These are phyloP conservation scores for Candida arabinofermentans DNA, from an alignment of 805 yeast genomes.

Conservation along the genomic window DNA sequence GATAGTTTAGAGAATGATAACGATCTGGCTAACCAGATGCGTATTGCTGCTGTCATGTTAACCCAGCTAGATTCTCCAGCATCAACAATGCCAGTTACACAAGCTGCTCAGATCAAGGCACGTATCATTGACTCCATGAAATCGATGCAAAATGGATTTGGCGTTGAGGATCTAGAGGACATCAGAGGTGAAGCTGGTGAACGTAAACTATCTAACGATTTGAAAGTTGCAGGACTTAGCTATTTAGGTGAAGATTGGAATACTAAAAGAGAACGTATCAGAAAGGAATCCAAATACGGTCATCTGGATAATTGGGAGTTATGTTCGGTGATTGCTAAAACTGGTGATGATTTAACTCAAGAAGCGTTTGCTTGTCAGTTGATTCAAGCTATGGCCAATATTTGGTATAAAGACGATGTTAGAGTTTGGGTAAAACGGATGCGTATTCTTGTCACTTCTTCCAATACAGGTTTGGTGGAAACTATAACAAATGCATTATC, in stretches of 20 bases:
- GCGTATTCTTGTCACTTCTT: slow-evolving; percentile 89
- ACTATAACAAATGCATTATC: slow-evolving; percentile 94
- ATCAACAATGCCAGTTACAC: slow-evolving; percentile 53
- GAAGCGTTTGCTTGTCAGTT: slow-evolving; percentile 97
- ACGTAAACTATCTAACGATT: slow-evolving; percentile 86
- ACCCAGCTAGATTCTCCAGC: slow-evolving; percentile 70
- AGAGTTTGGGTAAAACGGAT: slow-evolving; percentile 90
- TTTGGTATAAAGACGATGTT: slow-evolving; percentile 70
- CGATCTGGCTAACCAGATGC: slow-evolving; percentile 83
- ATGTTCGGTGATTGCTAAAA: slow-evolving; percentile 92
- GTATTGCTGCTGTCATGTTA: slow-evolving; percentile 94
- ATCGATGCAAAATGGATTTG: slow-evolving; percentile 65
- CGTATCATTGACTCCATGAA: slow-evolving; percentile 72
- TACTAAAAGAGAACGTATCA: slow-evolving; percentile 73
- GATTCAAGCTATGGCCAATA: slow-evolving; percentile 78
- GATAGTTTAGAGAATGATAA: slow-evolving; percentile 30
- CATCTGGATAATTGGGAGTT: slow-evolving; percentile 91
- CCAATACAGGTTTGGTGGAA: slow-evolving; percentile 88
- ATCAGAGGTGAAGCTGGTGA: slow-evolving; percentile 78
- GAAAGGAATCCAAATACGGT: slow-evolving; percentile 75
- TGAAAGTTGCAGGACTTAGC: slow-evolving; percentile 73
- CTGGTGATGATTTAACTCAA: slow-evolving; percentile 93
- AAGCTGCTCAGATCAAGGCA: slow-evolving; percentile 63
- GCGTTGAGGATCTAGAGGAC: slow-evolving; percentile 45
- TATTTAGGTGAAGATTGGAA: slow-evolving; percentile 93